Conservation (phyloP, 1,284 basidiomycete species). For the Cryptococcus hybrid region DNA sequence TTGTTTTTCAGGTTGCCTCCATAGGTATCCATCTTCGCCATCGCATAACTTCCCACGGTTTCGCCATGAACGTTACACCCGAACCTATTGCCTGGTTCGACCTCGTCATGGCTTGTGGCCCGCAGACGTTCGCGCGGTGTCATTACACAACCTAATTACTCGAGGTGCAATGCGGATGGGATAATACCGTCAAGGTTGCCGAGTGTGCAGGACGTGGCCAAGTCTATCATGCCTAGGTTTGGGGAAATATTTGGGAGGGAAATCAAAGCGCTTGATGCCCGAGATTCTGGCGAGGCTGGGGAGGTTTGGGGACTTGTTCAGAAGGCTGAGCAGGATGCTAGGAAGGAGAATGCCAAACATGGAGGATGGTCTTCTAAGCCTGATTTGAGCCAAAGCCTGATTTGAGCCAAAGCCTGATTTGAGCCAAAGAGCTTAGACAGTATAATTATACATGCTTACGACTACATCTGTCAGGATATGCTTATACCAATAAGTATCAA, state of each 20-base stretch:
- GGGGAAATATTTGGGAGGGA: slow-evolving; percentile 32
- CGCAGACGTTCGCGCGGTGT: slow-evolving; percentile 69
- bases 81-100: slow-evolving; percentile 83
- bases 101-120: slow-evolving; percentile 85
- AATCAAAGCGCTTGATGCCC: slow-evolving; percentile 23
- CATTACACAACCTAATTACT: slow-evolving; percentile 40
- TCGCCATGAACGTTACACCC: slow-evolving; percentile 84
- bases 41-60: slow-evolving; percentile 90
- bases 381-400: too few species aligned
- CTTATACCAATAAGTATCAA: too few species aligned
- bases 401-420: slow-evolving; percentile 7
- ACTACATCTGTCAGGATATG: too few species aligned
- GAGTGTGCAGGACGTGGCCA: slow-evolving; percentile 26
- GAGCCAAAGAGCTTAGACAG: too few species aligned
- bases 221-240: slow-evolving; percentile 39
- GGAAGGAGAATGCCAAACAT: slow-evolving; percentile 14
- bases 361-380: slow-evolving; percentile 33
- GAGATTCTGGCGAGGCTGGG: slow-evolving; percentile 15
- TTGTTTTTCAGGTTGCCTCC: slow-evolving; percentile 70
- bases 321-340: slow-evolving; percentile 30
- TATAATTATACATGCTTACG: too few species aligned
- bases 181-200: slow-evolving; percentile 7
- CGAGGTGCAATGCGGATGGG: neutral
- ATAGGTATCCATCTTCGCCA: slow-evolving; percentile 97
- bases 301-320: slow-evolving; percentile 26